Conservation (phyloP, 192 early-diverging fungal species). For the Dimargaris cristalligena region DNA sequence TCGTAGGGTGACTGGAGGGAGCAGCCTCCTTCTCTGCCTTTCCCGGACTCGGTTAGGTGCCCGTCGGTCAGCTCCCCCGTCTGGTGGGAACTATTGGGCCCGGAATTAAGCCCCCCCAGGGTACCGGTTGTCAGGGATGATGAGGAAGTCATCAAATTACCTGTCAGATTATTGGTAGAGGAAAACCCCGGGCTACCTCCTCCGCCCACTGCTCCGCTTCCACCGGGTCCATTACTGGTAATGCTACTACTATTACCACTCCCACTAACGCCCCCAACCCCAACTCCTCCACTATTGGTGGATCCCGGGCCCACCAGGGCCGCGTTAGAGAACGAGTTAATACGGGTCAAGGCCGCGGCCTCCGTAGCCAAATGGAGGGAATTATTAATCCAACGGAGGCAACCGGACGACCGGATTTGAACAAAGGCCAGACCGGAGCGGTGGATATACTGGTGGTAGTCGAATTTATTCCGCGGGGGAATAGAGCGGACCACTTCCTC, state of each 20-base stretch:
- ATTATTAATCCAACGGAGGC: slow-evolving; percentile 86
- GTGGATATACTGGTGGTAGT: slow-evolving; percentile 81
- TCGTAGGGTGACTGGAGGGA: background rate
- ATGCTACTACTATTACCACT: background rate
- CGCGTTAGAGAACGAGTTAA: background rate
- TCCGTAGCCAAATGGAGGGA: slow-evolving; percentile 43
- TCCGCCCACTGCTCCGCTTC: background rate
- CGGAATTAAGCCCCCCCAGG: too few relatives aligned
- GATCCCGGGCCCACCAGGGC: background rate
- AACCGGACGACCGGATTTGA: slow-evolving; percentile 55
- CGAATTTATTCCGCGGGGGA: slow-evolving; percentile 43
- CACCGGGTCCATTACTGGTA: background rate
- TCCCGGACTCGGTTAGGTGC: too few relatives aligned
- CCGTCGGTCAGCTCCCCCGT: too few relatives aligned
- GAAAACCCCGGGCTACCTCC: background rate
- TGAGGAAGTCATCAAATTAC: background rate
- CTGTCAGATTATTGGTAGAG: background rate
- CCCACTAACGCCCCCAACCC: background rate
- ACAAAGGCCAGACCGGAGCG: slow-evolving; percentile 81
- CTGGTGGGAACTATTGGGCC: too few relatives aligned
- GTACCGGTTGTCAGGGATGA: too few relatives aligned
- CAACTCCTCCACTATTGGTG: too few relatives aligned
- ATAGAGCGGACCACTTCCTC: slow-evolving; percentile 34
- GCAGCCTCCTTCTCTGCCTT: background rate
- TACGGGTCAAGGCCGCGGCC: slow-evolving; percentile 23